Evolutionary conservation across 768 basidiomycete species (phyloP).

Genomic region (Coprinopsis cinerea): DNA sequence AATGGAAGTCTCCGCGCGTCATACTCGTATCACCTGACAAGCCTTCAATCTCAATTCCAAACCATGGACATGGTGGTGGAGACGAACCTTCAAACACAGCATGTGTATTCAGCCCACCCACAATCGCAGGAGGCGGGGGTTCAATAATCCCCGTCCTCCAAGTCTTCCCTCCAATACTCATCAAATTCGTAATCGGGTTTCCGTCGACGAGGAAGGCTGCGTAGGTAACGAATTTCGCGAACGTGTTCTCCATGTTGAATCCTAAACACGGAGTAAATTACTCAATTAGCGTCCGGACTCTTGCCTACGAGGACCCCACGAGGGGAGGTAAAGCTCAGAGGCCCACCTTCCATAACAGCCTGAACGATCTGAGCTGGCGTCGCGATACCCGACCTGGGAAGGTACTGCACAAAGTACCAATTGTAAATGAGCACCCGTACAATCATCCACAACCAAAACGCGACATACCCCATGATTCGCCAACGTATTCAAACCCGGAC

Average conservation of each 20-base stretch:
- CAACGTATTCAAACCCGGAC: constrained; percentile 16
- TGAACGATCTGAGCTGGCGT: constrained; percentile 13
- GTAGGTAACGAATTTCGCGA: constrained; percentile 14
- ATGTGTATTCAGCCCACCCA: constrained; percentile 17
- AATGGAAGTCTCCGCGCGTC: constrained; percentile 11
- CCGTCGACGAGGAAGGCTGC: constrained; percentile 17
- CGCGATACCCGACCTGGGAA: constrained; percentile 14
- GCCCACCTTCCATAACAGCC: constrained; percentile 15
- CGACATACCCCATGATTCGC: constrained; percentile 15
- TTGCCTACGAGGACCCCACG: constrained; percentile 7
- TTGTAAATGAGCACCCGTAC: background rate
- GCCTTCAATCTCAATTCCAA: background rate
- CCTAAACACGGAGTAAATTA: constrained; percentile 12
- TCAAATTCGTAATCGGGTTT: constrained; percentile 14
- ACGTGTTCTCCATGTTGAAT: constrained; percentile 15
- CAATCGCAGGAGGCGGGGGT: constrained; percentile 16
- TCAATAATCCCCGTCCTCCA: constrained; percentile 13
- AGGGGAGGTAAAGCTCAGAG: background rate
- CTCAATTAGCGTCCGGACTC: constrained; percentile 10
- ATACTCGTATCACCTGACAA: too few relatives aligned
- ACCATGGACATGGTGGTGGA: too few relatives aligned
- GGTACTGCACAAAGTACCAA: constrained; percentile 9
- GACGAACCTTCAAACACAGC: constrained; percentile 17
- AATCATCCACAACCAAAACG: background rate
- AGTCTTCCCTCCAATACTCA: constrained; percentile 18